These are phyloP conservation scores for Ogataea paraovalis DNA, from an alignment of 805 yeast species.

Conservation along the genomic window DNA sequence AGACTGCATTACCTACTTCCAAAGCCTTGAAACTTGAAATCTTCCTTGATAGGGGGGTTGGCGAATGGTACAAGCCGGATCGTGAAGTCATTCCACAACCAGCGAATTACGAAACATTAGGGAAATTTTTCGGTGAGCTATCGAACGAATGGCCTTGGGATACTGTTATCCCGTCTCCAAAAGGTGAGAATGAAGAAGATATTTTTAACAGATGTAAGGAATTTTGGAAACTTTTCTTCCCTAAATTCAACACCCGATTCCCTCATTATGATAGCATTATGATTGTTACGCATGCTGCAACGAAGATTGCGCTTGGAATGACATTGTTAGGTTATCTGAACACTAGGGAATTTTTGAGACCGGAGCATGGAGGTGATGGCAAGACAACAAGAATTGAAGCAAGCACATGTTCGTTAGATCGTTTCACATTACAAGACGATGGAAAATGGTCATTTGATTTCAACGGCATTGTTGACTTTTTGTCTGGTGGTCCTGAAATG, in stretches of 20 bases:
- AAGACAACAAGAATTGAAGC: conserved; percentile 47
- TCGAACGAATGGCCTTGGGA: conserved; percentile 45
- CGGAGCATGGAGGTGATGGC: conserved; percentile 38
- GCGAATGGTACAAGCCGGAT: conserved; percentile 86
- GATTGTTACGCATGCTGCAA: conserved; percentile 90
- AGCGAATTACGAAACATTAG: conserved; percentile 46
- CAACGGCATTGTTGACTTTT: conserved; percentile 73
- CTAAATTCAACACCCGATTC: conserved; percentile 48
- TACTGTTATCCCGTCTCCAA: conserved; percentile 52
- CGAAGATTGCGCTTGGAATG: conserved; percentile 85
- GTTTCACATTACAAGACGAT: conserved; percentile 36
- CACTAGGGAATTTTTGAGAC: conserved; percentile 50
- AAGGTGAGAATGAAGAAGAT: conserved; percentile 76
- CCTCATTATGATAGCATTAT: conserved; percentile 64
- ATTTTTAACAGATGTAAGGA: conserved; percentile 55
- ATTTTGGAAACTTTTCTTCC: conserved; percentile 56
- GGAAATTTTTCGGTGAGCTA: conserved; percentile 49
- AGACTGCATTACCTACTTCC: conserved; percentile 73
- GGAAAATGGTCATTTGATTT: conserved; percentile 54
- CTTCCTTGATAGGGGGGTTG: conserved; percentile 74
- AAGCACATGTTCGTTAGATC: conserved; percentile 83
- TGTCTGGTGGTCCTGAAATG: conserved; percentile 84
- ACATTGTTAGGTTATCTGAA: conserved; percentile 52
- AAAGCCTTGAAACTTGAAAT: conserved; percentile 54
- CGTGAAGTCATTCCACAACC: conserved; percentile 70